Base-by-base conservation (phyloP, 306 rosid genomes). In the Carpinus fangiana region DNA sequence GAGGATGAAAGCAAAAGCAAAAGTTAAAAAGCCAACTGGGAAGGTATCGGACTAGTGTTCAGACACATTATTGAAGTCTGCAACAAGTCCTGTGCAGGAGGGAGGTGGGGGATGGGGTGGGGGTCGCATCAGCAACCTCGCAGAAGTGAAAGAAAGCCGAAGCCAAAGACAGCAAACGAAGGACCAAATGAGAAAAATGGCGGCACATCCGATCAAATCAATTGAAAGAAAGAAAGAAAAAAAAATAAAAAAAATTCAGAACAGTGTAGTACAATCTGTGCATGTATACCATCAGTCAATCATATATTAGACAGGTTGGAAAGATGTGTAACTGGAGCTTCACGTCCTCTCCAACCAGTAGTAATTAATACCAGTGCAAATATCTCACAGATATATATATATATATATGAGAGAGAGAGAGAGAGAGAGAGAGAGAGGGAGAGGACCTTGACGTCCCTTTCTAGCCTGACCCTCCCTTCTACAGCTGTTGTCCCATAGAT, bases 401-500 rank as follows among this genome's bases (percentile, higher is more conserved):
- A 61, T 28, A 65, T 36, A 12, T 41, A 41, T 9, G 3, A 62
- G 2, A 20, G 0, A 53, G 26, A 47, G 18, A 43, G 11, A 43
- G 55, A 61, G 14, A 54, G n/a, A 73, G 2, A 31, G 56, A 70
- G 48, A 12, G 13, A 59, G 31, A n/a, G 5, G 34, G 26, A n/a
- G n/a, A 17, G 23, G 21, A 95, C 99, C 99, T 96, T 96, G 99
- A 84, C 99, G 98, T 56, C 99, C 99, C 81, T 96, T 96, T 71
- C 99, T 87, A 12, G 99, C 99, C 75, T 96, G 99, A 52, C 99
- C 99, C 84, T 96, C 99, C 46, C 99, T 91, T 76, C 98, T 91
- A 87, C 98, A 93, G 92, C 99, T 96, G 85, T 96, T 96, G 83
- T 96, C 99, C 99, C 99, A 96, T 2, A 96, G 96, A 93, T 96